These are phyloP conservation scores for Rutstroemia sp. DNA, from an alignment of 2,329 filamentous ascomycete species.

Conservation along the genomic window DNA sequence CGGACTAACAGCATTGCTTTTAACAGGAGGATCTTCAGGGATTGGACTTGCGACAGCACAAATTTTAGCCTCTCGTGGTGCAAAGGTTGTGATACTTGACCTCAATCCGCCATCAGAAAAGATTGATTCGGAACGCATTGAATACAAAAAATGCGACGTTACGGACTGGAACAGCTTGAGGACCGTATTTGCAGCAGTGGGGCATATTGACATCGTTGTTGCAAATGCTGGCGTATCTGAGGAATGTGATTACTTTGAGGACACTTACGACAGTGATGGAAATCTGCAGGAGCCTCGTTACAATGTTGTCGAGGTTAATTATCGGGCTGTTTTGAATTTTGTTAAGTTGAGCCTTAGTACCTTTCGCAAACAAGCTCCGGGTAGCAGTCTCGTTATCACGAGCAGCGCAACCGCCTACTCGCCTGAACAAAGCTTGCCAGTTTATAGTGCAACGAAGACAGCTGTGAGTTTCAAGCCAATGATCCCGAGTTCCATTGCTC, in stretches of 20 bases:
- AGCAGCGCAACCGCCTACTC: neutral
- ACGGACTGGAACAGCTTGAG: neutral
- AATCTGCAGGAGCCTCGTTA: neutral
- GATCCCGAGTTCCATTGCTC: neutral
- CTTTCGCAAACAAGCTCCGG: neutral
- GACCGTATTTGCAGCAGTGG: neutral
- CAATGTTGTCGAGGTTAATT: neutral
- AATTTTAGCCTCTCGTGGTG: constrained; percentile 19
- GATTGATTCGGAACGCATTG: neutral
- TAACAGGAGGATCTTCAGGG: constrained; percentile 71
- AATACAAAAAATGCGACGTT: neutral
- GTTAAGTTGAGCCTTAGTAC: neutral
- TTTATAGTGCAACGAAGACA: neutral
- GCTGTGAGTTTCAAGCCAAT: neutral
- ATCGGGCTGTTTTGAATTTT: neutral
- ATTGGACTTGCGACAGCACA: constrained; percentile 69
- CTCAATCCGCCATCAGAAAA: neutral
- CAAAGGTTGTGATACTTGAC: neutral
- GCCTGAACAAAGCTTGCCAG: neutral
- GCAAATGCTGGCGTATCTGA: neutral
- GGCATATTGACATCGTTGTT: neutral
- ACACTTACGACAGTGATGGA: neutral
- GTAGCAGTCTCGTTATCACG: neutral
- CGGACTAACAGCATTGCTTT: constrained; percentile 34
- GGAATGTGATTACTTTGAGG: neutral